Conservation (phyloP, 768 basidiomycete genomes). For the Panellus pusillus region DNA sequence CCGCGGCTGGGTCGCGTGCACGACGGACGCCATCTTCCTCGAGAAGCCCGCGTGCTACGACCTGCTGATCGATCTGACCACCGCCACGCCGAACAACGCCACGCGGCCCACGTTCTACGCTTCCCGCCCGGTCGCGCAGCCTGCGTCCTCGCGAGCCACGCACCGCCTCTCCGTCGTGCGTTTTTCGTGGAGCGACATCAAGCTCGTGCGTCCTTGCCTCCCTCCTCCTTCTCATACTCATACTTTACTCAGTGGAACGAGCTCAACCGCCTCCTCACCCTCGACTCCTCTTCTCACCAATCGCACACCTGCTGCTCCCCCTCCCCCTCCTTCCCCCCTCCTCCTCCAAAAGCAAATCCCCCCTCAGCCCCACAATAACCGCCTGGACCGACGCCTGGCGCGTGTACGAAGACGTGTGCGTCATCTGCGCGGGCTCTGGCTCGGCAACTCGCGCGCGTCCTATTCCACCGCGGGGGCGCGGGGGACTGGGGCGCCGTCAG, state of each 20-base stretch:
- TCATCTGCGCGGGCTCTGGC: slow-evolving; percentile 82
- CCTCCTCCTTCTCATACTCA: slow-evolving; percentile 3
- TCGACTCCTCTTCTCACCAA: slow-evolving; percentile 42
- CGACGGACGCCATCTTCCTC: slow-evolving; percentile 82
- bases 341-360: no score
- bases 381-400: slow-evolving; percentile 77
- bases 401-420: slow-evolving; percentile 82
- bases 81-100: slow-evolving; percentile 57
- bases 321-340: no score
- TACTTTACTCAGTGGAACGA: slow-evolving; percentile 65
- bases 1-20: slow-evolving; percentile 80
- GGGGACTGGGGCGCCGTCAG: slow-evolving; percentile 58
- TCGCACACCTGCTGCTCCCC: slow-evolving; percentile 39
- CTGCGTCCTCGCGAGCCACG: slow-evolving; percentile 37
- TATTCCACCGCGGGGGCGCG: slow-evolving; percentile 50
- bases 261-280: slow-evolving; percentile 65
- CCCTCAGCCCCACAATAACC: no score
- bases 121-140: slow-evolving; percentile 40
- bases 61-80: slow-evolving; percentile 76
- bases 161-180: slow-evolving; percentile 62
- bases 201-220: slow-evolving; percentile 20
- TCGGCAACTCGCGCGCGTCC: slow-evolving; percentile 46
- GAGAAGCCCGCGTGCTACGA: slow-evolving; percentile 82
- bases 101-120: slow-evolving; percentile 68
- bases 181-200: slow-evolving; percentile 85